A percentile compares a stretch with the other conserved stretches of the same genome.
These are phyloP conservation scores for Monilinia laxa DNA, from an alignment of 2,329 filamentous ascomycete species.

Conservation along the genomic window DNA sequence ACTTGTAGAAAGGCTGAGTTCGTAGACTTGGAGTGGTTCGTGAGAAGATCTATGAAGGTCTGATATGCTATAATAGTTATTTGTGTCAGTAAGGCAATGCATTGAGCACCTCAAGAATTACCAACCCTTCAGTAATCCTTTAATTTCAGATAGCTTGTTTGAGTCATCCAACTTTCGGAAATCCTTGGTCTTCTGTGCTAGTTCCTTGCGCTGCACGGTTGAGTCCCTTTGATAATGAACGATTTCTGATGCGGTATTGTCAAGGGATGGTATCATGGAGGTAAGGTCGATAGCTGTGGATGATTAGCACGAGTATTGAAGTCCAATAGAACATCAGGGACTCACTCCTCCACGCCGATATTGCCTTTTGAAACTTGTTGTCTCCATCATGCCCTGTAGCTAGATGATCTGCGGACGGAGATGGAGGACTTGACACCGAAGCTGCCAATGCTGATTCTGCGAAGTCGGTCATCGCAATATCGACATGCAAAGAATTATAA, in stretches of 20 bases:
- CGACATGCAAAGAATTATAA: constrained; percentile 5
- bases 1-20: constrained; percentile 90
- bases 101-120: constrained; percentile 11
- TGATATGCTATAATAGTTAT: constrained; percentile 70
- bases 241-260: constrained; percentile 92
- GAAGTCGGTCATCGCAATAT: constrained; percentile 36
- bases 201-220: constrained; percentile 92
- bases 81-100: constrained; percentile 4
- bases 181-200: constrained; percentile 99
- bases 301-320: constrained; percentile 23
- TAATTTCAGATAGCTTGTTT: constrained; percentile 83
- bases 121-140: constrained; percentile 80
- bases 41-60: constrained; percentile 92
- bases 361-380: constrained; percentile 96
- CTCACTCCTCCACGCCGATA: constrained; percentile 92
- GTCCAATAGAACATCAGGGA: constrained; percentile 2
- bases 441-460: constrained; percentile 33
- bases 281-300: constrained; percentile 79
- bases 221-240: constrained; percentile 91
- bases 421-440: constrained; percentile 24
- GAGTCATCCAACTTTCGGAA: constrained; percentile 92
- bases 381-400: constrained; percentile 51
- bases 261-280: constrained; percentile 77
- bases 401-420: constrained; percentile 25
- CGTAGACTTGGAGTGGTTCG: constrained; percentile 91